A percentile compares a stretch with the other conserved stretches of the same genome.
Evolutionary conservation across 2,329 filamentous ascomycete species (phyloP).

Genomic region (Stylonectria norvegica): DNA sequence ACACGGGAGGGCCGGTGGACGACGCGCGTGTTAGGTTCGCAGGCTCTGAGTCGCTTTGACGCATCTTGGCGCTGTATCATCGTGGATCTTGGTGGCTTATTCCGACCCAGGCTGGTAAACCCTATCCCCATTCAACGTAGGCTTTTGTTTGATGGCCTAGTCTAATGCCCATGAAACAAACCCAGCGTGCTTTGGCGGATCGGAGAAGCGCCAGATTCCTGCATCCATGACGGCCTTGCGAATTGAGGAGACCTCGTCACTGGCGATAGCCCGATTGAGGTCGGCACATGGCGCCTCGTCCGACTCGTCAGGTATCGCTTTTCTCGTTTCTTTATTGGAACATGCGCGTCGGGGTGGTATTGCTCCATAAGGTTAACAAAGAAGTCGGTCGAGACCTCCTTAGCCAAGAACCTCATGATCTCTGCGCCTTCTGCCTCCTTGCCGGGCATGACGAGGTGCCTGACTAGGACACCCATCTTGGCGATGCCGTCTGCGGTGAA

Average conservation of each 20-base stretch:
- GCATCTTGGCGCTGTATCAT: no score
- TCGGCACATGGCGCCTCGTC: conserved; percentile 65
- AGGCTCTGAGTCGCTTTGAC: no score
- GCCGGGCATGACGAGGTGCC: conserved; percentile 83
- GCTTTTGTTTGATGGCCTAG: neutral
- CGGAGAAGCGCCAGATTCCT: conserved; percentile 77
- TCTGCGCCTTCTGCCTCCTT: conserved; percentile 67
- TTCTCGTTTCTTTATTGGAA: conserved; percentile 60
- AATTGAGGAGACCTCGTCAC: conserved; percentile 64
- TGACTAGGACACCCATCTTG: conserved; percentile 69
- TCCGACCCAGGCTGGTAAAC: no score
- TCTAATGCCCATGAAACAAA: conserved; percentile 43
- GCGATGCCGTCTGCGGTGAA: conserved; percentile 80
- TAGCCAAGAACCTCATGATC: conserved; percentile 74
- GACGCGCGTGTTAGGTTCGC: no score
- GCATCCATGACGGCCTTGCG: conserved; percentile 64
- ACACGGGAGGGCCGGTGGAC: no score
- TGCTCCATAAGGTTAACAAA: conserved; percentile 91
- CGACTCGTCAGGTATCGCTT: conserved; percentile 26
- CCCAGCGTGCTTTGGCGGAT: conserved; percentile 52
- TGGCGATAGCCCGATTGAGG: conserved; percentile 58
- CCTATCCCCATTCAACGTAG: no score
- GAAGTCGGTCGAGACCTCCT: conserved; percentile 67
- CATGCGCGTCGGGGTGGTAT: conserved; percentile 76
- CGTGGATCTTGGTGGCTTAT: no score